Evolutionary conservation across 306 rosid species (phyloP), one percentile per base, ranked within the genome.

Genomic region (Rosa persica): DNA sequence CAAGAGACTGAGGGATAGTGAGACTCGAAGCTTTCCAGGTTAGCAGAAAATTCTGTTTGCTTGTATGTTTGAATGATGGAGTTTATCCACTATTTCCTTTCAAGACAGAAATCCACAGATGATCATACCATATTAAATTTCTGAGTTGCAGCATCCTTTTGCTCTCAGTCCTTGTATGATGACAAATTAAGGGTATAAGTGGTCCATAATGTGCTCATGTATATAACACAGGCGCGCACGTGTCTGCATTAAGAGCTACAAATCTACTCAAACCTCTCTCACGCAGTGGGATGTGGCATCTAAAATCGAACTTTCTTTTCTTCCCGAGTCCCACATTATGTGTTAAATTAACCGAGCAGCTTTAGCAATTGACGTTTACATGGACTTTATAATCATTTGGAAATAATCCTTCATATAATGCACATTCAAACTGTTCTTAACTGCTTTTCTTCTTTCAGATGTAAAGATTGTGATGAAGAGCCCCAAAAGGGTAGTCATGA

Each of bases 21-120:
- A 90, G 82, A 87, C 80, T 83, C 88, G 90, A 70, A 91, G 76
- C 57, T 81, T 87, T 77, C 85, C 96, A 90, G 99, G 99, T 96
- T 80, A 82, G 90, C 78, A 25, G 78, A 83, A 85, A 79, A 44
- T 74, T 34, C 60, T 71, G 11, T 6, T 76, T 73, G 62, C 44
- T 19, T 20, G 74, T 40, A 51, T 44, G 30, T 58, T 57, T 49
- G 34, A 77, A 81, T 30, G 36, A 30, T 76, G 67, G 23, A 27
- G 55, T 54, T 73, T 20, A 40, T 61, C 65, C 34, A 15, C 7
- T 27, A 6, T 19, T 60, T 58, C 44, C 47, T 57, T 23, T n/a
- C 3, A n/a, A 51, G 39, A 25, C 16, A 16, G 25, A 7, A 43
- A 15, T 11, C 51, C 10, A 39, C n/a, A 7, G 12, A 55, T 23